Percentiles rank a stretch among this genome's conserved stretches.
Evolutionary conservation across 2,329 filamentous ascomycete genomes (phyloP).

Genomic region (Alternaria sp.): DNA sequence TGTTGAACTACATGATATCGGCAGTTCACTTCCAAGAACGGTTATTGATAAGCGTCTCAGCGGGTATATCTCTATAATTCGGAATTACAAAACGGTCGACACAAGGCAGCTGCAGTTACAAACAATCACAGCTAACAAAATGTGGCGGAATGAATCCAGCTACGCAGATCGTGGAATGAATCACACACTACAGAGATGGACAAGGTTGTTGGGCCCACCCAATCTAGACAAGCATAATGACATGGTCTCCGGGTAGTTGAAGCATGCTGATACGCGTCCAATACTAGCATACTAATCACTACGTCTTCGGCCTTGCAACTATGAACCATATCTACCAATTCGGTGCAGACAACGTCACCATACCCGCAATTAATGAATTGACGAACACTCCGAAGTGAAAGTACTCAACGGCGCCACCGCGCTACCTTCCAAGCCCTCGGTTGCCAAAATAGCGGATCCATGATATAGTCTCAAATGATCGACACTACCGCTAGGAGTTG

Average conservation of each 20-base stretch:
- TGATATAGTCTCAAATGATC: background rate
- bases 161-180: background rate
- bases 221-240: background rate
- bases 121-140: background rate
- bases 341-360: slow-evolving; percentile 10
- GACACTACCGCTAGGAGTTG: too few species aligned
- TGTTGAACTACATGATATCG: background rate
- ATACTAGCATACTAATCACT: background rate
- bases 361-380: slow-evolving; percentile 9
- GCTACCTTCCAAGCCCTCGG: background rate
- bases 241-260: background rate
- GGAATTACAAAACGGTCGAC: background rate
- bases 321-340: slow-evolving; percentile 15
- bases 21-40: background rate
- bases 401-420: background rate
- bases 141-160: background rate
- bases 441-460: background rate
- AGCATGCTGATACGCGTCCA: background rate
- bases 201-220: background rate
- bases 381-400: background rate
- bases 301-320: background rate
- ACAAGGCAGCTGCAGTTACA: background rate
- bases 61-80: slow-evolving; percentile 1
- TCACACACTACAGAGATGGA: background rate
- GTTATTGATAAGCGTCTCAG: background rate